Evolutionary conservation across 805 yeast species (phyloP), one percentile per base, ranked within the genome.

Genomic region (Metschnikowia kunwiensis): DNA sequence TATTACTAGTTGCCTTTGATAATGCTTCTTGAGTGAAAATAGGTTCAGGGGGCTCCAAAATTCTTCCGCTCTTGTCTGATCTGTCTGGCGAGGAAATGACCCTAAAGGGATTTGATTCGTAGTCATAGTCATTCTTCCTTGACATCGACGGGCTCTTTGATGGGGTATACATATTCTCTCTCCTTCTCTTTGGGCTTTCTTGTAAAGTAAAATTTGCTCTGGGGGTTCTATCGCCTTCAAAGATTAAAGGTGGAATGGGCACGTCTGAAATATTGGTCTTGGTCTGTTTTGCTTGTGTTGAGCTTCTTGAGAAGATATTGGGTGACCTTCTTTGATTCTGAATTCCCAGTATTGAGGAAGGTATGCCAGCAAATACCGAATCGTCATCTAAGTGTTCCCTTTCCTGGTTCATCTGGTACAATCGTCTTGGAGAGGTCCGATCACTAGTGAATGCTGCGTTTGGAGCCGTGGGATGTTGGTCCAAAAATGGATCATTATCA

Each of bases 141-240:
- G n/a, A n/a, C n/a, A n/a, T n/a, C n/a, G n/a, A n/a, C n/a, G n/a
- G n/a, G n/a, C n/a, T n/a, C n/a, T n/a, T n/a, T n/a, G n/a, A 34
- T 11, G 30, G 27, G 16, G 13, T 16, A 15, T 26, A 36, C 3
- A 34, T 69, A 4, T 68, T 67, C 25, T 71, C 55, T 25, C 63
- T 66, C 27, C 70, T 70, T 54, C 88, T 74, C 38, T 68, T 74
- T 22, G 95, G 94, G 80, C 56, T 85, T 89, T 47, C 77, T 61
- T 36, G 76, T 61, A 10, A 64, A 3, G 93, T 81, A 50, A 73
- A 82, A 33, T 72, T 75, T 27, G 86, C 80, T 59, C 94, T 70
- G 7, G 83, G 77, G 6, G 85, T 76, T 17, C 24, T 42, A 11
- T 24, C 30, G 4, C 24, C 30, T 13, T 41, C 44, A 24, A 32